Base-by-base conservation (phyloP, 352 stramenopile genomes). In the Phytophthora syringae region DNA sequence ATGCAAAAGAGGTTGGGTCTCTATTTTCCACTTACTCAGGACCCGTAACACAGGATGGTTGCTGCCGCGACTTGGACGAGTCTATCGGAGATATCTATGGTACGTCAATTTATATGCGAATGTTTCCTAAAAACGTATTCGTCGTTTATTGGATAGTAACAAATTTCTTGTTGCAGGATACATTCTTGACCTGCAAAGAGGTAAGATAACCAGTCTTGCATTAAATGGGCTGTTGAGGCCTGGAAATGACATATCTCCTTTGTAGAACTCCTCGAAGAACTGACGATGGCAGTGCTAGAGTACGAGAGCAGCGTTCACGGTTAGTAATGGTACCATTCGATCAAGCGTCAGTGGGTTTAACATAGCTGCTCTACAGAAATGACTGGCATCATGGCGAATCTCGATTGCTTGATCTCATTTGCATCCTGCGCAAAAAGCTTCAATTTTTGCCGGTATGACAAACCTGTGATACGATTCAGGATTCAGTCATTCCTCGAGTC, bases 21-120 rank as follows among this genome's bases (percentile, higher is more conserved):
- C 13, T 3, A 24, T 18, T n/a, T 39, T 30, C 15, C 10, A 52
- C 27, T 52, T 40, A 24, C 28, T 60, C 7, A 32, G 37, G 3
- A 43, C 11, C 13, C 2, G 54, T 60, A 28, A 7, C 55, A 7
- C 42, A 96, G 88, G 86, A 94, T 62, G 57, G 62, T 21, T 90
- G 84, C 39, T 96, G 88, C 28, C 77, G 81, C 25, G 79, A 95
- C 57, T 69, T 96, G n/a, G 88, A 96, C 57, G 74, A 72, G 36
- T 86, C 77, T 3, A 89, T 95, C 42, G 88, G 88, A 30, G 87
- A 94, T 47, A 93, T 96, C 16, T 94, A 90, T 56, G 84, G 87
- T 89, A 67, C 32, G 25, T 47, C 11, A 21, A 20, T n/a, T 18
- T 49, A 36, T 34, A 11, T 12, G 50, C 27, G n/a, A n/a, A n/a